Percentiles rank a stretch among this genome's conserved stretches.
phyloP scores from a whole-genome alignment of 192 early-diverging fungal species.

The Phycomyces blakesleeanus region DNA sequence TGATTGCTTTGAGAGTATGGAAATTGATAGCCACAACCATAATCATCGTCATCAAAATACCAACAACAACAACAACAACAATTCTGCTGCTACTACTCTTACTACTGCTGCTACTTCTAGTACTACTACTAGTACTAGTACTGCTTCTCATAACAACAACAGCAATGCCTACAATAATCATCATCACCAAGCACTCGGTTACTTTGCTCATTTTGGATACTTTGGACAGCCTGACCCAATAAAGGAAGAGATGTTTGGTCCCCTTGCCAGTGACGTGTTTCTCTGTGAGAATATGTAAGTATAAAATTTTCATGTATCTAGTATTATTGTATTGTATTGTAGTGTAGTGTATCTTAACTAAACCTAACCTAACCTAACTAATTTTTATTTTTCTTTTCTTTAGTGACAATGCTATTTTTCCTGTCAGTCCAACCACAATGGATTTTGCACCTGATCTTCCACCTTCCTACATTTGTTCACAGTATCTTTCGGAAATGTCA shows the following conservation, averaged over 20 bases:
- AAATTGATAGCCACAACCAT: too few species aligned
- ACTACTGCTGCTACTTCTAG: too few species aligned
- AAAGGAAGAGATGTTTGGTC: conserved; percentile 2
- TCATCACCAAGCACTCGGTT: too few species aligned
- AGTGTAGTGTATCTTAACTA: too few species aligned
- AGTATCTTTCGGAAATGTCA: conserved; percentile 17
- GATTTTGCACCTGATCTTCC: conserved; percentile 9
- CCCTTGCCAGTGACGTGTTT: conserved; percentile 9
- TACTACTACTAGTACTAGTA: too few species aligned
- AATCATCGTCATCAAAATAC: too few species aligned
- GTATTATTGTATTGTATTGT: conserved; percentile 7
- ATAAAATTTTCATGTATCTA: background rate
- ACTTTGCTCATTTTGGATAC: conserved; percentile 1
- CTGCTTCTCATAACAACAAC: too few species aligned
- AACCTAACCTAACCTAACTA: conserved; percentile 1
- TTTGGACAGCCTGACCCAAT: conserved; percentile 6
- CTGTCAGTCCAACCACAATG: background rate
- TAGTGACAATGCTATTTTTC: background rate
- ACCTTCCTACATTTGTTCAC: conserved; percentile 25
- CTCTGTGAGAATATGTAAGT: conserved; percentile 17
- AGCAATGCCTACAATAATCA: too few species aligned
- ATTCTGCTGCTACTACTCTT: too few species aligned
- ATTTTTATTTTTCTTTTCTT: too few species aligned
- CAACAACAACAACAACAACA: too few species aligned
- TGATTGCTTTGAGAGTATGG: conserved; percentile 16